A percentile compares a stretch with the other conserved stretches of the same genome.
Evolutionary conservation across 176 grass and related monocot genomes (phyloP).

Genomic region (Oropetium thomaeum): DNA sequence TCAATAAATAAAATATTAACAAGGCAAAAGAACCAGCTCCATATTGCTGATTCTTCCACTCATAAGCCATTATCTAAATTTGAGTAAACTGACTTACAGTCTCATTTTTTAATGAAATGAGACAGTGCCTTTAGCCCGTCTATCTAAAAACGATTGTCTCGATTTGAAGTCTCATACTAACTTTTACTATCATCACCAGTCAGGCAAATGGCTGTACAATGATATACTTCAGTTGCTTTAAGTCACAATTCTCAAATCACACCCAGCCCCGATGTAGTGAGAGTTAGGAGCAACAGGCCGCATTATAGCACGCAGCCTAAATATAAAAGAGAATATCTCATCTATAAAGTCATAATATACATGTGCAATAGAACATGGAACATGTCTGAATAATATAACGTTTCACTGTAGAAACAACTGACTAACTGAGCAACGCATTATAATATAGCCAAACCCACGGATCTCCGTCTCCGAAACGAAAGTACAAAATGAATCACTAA

Average conservation of each 20-base stretch:
- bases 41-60: not conserved
- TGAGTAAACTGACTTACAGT: no score
- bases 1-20: not conserved
- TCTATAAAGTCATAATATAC: slow-evolving; percentile 5
- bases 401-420: not conserved
- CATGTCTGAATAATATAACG: not conserved
- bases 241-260: not conserved
- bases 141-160: no score
- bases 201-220: not conserved
- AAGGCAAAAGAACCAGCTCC: not conserved
- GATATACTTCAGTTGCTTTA: slow-evolving; percentile 1
- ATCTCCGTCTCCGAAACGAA: not conserved
- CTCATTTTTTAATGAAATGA: no score
- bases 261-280: not conserved
- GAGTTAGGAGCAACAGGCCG: not conserved
- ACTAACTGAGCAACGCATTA: slow-evolving; percentile 21
- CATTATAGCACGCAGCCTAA: not conserved
- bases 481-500: slow-evolving; percentile 8
- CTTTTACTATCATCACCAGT: not conserved
- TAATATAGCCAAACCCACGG: slow-evolving; percentile 9
- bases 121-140: no score
- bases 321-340: not conserved
- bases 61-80: not conserved
- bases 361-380: not conserved
- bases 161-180: not conserved